These are phyloP conservation scores for Stramenopiles sp. DNA, from an alignment of 352 stramenopile species.

Conservation along the genomic window DNA sequence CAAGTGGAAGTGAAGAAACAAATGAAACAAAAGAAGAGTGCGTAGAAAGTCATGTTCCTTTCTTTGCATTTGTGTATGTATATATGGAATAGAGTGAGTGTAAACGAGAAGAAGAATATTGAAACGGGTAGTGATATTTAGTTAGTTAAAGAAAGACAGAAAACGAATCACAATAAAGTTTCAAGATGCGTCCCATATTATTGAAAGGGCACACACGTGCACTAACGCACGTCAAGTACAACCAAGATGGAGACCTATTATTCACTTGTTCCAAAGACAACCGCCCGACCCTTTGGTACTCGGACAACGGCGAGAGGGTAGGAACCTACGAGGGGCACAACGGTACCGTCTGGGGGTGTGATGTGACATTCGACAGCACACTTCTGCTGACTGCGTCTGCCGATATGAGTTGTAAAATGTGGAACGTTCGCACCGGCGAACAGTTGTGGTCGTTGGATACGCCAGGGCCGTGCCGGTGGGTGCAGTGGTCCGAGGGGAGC, in stretches of 20 bases:
- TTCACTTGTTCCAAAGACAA: slow-evolving; percentile 90
- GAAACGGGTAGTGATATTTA: no score
- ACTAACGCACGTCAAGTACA: slow-evolving; percentile 97
- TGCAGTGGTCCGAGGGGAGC: slow-evolving; percentile 62
- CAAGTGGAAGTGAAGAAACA: no score
- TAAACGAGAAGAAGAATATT: no score
- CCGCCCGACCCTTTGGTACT: slow-evolving; percentile 85
- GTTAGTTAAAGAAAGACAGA: no score
- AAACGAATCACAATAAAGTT: no score
- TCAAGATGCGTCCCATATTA: slow-evolving; percentile 91
- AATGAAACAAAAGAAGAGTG: no score
- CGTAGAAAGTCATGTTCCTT: no score
- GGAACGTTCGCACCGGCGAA: slow-evolving; percentile 64
- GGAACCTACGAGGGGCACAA: slow-evolving; percentile 89
- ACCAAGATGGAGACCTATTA: slow-evolving; percentile 91
- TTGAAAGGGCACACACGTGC: slow-evolving; percentile 96
- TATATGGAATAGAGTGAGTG: no score
- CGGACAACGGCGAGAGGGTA: slow-evolving; percentile 78
- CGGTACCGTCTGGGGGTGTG: slow-evolving; percentile 88
- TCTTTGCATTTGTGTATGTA: no score
- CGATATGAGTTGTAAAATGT: slow-evolving; percentile 71
- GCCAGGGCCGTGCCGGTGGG: slow-evolving; percentile 47
- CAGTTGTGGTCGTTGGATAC: slow-evolving; percentile 58
- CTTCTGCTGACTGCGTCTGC: slow-evolving; percentile 81
- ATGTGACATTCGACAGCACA: slow-evolving; percentile 73